Conservation (phyloP, 208 protist genomes). For the Vickermania ingenoplastis region DNA sequence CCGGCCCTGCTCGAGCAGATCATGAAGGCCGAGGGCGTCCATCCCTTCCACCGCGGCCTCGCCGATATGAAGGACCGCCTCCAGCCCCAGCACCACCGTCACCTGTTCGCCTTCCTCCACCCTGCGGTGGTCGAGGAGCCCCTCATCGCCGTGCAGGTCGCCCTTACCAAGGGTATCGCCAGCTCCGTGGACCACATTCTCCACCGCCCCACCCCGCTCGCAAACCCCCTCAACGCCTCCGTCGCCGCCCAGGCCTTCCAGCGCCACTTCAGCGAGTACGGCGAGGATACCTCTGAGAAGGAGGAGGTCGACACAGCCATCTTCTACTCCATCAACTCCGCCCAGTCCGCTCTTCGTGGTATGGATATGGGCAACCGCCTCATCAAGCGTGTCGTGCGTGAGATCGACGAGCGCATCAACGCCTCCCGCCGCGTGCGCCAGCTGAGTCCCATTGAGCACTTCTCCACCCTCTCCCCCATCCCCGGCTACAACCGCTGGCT, state of each 20-base stretch:
- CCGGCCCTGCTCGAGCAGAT: slow-evolving; percentile 69
- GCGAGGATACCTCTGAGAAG: slow-evolving; percentile 2
- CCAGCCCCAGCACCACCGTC: slow-evolving; percentile 48
- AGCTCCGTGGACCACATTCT: slow-evolving; percentile 54
- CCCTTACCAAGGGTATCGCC: slow-evolving; percentile 49
- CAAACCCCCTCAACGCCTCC: slow-evolving; percentile 16
- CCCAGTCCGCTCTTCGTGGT: slow-evolving; percentile 57
- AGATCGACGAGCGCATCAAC: slow-evolving; percentile 64
- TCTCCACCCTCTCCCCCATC: slow-evolving; percentile 77
- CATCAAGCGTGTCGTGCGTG: slow-evolving; percentile 81
- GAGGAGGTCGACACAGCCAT: slow-evolving; percentile 68
- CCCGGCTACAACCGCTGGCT: slow-evolving; percentile 73
- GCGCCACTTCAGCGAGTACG: background rate
- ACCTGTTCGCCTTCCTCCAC: slow-evolving; percentile 80
- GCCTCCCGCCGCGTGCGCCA: slow-evolving; percentile 17
- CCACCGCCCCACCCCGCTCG: slow-evolving; percentile 31
- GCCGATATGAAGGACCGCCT: slow-evolving; percentile 59
- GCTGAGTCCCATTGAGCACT: slow-evolving; percentile 41
- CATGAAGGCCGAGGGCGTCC: slow-evolving; percentile 57
- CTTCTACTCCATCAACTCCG: slow-evolving; percentile 86
- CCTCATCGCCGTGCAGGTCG: slow-evolving; percentile 78
- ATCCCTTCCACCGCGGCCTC: slow-evolving; percentile 53
- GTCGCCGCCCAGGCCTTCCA: slow-evolving; percentile 12
- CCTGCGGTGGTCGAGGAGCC: slow-evolving; percentile 72
- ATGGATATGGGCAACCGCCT: slow-evolving; percentile 81